These are phyloP conservation scores for Bacterosira constricta DNA, from an alignment of 108 stramenopile species.

Conservation along the genomic window DNA sequence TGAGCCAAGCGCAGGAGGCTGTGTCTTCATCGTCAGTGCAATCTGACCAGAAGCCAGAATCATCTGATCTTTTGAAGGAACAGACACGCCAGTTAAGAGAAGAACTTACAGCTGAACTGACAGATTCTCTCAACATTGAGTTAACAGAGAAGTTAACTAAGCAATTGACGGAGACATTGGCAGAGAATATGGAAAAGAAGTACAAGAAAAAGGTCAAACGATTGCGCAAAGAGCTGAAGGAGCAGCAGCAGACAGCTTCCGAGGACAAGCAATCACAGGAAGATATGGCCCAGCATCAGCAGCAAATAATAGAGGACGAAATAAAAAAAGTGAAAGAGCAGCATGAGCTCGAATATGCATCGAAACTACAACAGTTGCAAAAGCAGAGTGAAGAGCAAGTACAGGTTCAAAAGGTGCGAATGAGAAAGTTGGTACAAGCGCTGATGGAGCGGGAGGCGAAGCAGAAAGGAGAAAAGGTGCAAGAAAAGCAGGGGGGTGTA, in stretches of 20 bases:
- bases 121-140: slow-evolving; percentile 9
- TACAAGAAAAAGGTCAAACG: slow-evolving; percentile 34
- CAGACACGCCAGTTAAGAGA: slow-evolving; percentile 15
- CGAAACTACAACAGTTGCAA: slow-evolving; percentile 28
- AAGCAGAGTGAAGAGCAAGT: slow-evolving; percentile 34
- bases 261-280: slow-evolving; percentile 12
- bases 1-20: slow-evolving; percentile 7
- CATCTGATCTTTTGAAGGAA: neutral
- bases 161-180: slow-evolving; percentile 10
- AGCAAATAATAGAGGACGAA: slow-evolving; percentile 24
- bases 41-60: neutral
- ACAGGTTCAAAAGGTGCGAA: slow-evolving; percentile 34
- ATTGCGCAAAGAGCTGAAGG: slow-evolving; percentile 21
- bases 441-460: slow-evolving; percentile 44
- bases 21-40: neutral
- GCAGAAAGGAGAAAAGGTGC: slow-evolving; percentile 9
- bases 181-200: slow-evolving; percentile 26
- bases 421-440: slow-evolving; percentile 44
- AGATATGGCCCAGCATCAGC: slow-evolving; percentile 6
- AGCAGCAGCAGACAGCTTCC: neutral
- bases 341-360: slow-evolving; percentile 32
- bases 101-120: slow-evolving; percentile 23
- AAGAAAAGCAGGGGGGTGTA: neutral
- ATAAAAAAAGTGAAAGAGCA: slow-evolving; percentile 32
- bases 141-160: slow-evolving; percentile 25